Conservation (phyloP, 805 yeast species). For the Candida gorgasii region DNA sequence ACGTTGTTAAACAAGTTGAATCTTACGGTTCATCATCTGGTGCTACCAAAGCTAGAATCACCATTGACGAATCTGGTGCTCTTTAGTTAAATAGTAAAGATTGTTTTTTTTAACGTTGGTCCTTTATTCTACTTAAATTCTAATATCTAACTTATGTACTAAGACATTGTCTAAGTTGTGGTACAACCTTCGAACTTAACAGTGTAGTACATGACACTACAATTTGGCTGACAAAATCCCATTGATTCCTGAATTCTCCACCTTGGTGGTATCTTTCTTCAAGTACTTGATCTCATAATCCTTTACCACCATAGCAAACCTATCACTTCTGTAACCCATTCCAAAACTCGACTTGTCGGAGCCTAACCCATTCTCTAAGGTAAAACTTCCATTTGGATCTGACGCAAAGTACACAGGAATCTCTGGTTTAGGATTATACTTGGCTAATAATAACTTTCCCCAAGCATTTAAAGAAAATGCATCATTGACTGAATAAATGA, state of each 20-base stretch:
- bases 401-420: slow-evolving; percentile 39
- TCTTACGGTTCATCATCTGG: slow-evolving; percentile 68
- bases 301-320: slow-evolving; percentile 40
- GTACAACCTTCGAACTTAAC: no score
- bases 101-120: background rate
- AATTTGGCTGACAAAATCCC: slow-evolving; percentile 38
- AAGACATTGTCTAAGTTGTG: background rate
- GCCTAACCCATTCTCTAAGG: slow-evolving; percentile 29
- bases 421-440: slow-evolving; percentile 18
- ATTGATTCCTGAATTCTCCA: slow-evolving; percentile 37
- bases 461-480: slow-evolving; percentile 46
- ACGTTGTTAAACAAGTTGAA: slow-evolving; percentile 59
- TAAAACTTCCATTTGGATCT: slow-evolving; percentile 40
- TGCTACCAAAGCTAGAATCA: slow-evolving; percentile 61
- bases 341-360: slow-evolving; percentile 38
- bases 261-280: slow-evolving; percentile 25
- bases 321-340: slow-evolving; percentile 38
- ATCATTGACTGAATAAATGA: slow-evolving; percentile 43
- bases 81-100: slow-evolving; percentile 24
- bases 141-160: background rate
- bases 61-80: slow-evolving; percentile 64
- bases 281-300: slow-evolving; percentile 32
- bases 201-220: no score
- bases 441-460: slow-evolving; percentile 41
- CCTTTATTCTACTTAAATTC: background rate